Evolutionary conservation across 2,329 filamentous ascomycete species (phyloP).

Genomic region (Aureobasidium vineae): DNA sequence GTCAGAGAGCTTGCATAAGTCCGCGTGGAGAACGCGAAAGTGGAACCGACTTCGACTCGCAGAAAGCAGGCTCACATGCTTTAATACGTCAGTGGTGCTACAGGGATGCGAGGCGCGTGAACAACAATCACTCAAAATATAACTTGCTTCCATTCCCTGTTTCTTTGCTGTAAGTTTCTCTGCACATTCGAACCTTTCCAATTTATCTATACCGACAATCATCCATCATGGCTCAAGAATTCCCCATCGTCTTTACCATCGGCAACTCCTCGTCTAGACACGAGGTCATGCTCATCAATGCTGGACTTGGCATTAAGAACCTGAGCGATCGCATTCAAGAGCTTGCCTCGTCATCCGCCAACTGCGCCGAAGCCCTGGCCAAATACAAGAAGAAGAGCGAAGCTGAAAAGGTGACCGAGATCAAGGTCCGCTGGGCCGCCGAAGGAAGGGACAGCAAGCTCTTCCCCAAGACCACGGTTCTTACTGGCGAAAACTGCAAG

Average conservation of each 20-base stretch:
- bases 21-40: slow-evolving; percentile 7
- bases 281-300: slow-evolving; percentile 37
- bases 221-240: slow-evolving; percentile 28
- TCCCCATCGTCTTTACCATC: slow-evolving; percentile 42
- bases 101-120: slow-evolving; percentile 7
- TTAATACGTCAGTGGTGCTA: slow-evolving; percentile 20
- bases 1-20: neutral
- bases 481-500: slow-evolving; percentile 39
- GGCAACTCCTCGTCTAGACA: slow-evolving; percentile 37
- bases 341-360: slow-evolving; percentile 34
- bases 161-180: neutral
- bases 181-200: neutral
- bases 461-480: slow-evolving; percentile 38
- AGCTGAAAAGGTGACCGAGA: slow-evolving; percentile 34
- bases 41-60: slow-evolving; percentile 14
- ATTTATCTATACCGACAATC: neutral
- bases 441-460: slow-evolving; percentile 38
- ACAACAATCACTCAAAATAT: neutral
- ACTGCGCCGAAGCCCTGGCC: slow-evolving; percentile 37
- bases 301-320: slow-evolving; percentile 32
- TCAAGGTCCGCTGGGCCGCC: slow-evolving; percentile 39
- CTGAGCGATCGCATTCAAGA: slow-evolving; percentile 31
- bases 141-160: neutral
- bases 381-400: slow-evolving; percentile 39
- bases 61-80: slow-evolving; percentile 19